These are phyloP conservation scores for Acephala macrosclerotiorum DNA, from an alignment of 2,329 filamentous ascomycete genomes.

Conservation along the genomic window DNA sequence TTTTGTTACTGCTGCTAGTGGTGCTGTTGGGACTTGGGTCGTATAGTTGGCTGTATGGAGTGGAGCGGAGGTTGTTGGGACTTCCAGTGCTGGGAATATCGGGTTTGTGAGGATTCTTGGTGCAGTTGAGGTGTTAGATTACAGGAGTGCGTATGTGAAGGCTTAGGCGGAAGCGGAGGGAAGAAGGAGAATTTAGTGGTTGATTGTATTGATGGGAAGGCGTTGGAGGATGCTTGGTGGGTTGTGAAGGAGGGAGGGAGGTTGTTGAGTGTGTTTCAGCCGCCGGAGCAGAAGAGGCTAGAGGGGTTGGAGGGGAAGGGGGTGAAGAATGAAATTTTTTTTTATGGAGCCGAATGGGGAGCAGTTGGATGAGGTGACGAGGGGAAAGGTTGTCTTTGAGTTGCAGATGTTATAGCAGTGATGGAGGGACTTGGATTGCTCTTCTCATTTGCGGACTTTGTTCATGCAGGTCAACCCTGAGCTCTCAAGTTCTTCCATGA, in stretches of 20 bases:
- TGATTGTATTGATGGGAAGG: conserved; percentile 50
- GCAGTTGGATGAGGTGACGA: not conserved
- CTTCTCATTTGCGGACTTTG: not conserved
- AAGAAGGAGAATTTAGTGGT: conserved; percentile 52
- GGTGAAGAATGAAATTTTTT: not conserved
- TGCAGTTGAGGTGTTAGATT: conserved; percentile 49
- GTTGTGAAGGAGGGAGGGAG: conserved; percentile 40
- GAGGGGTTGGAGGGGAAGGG: not conserved
- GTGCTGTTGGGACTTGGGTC: conserved; percentile 53
- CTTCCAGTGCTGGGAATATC: conserved; percentile 48
- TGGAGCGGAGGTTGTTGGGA: conserved; percentile 50
- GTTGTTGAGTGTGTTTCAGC: not conserved
- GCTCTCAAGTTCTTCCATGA: no score
- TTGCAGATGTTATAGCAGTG: not conserved
- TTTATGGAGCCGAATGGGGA: not conserved
- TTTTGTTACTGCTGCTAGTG: conserved; percentile 53
- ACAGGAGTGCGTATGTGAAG: conserved; percentile 39
- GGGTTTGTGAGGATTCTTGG: conserved; percentile 50
- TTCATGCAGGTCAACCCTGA: no score
- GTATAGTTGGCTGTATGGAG: conserved; percentile 49
- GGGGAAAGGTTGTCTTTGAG: not conserved
- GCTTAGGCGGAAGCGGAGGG: conserved; percentile 44
- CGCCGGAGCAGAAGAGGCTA: not conserved
- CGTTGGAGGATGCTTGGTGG: conserved; percentile 52
- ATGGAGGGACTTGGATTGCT: not conserved